phyloP scores from a whole-genome alignment of 2,329 filamentous ascomycete species.

The Kalaharituber pfeilii region DNA sequence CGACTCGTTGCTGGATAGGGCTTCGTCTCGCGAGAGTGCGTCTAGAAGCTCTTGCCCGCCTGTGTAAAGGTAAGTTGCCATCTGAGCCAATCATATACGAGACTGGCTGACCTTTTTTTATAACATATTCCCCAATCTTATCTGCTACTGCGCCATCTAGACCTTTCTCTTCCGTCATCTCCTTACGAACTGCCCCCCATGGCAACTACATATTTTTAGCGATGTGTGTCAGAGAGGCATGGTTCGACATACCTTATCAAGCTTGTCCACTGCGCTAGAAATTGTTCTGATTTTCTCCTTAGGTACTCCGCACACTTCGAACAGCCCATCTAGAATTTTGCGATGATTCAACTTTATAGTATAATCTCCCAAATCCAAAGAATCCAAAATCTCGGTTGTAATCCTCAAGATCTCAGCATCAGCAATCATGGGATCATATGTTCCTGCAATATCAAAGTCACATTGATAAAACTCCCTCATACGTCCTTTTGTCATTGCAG shows the following conservation, averaged over 20 bases:
- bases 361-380: slow-evolving; percentile 41
- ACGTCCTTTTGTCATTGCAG: slow-evolving; percentile 73
- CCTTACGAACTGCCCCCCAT: slow-evolving; percentile 75
- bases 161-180: slow-evolving; percentile 88
- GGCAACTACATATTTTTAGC: slow-evolving; percentile 33
- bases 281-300: slow-evolving; percentile 74
- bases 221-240: too few species aligned
- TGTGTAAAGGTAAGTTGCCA: neutral
- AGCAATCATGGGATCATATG: slow-evolving; percentile 77
- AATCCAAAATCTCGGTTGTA: slow-evolving; percentile 68
- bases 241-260: slow-evolving; percentile 47
- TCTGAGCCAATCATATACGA: neutral
- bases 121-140: slow-evolving; percentile 71
- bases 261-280: slow-evolving; percentile 84
- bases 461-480: slow-evolving; percentile 97
- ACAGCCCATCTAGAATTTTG: slow-evolving; percentile 83
- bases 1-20: slow-evolving; percentile 50
- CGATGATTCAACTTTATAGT: slow-evolving; percentile 93
- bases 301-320: slow-evolving; percentile 78
- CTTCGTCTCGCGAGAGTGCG: slow-evolving; percentile 48
- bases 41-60: slow-evolving; percentile 58
- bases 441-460: slow-evolving; percentile 86
- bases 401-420: slow-evolving; percentile 81
- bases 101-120: slow-evolving; percentile 36
- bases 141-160: slow-evolving; percentile 61